phyloP scores from a whole-genome alignment of 2,329 filamentous ascomycete species.

The Xylariaceae sp. region DNA sequence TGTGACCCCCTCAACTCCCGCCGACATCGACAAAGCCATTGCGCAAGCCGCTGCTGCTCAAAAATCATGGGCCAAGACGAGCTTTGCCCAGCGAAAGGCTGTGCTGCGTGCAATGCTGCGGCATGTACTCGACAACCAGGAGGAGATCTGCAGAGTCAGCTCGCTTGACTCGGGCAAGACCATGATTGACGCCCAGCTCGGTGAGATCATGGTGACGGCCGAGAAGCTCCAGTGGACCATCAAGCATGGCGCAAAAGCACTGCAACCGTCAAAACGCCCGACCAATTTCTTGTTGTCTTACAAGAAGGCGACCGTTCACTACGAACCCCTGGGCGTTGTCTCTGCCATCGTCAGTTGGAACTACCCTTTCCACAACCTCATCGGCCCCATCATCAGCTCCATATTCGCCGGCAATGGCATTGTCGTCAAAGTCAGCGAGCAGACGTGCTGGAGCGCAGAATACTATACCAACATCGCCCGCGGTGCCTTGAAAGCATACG shows the following conservation, averaged over 20 bases:
- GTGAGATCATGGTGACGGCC: constrained; percentile 87
- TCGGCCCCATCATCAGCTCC: constrained; percentile 83
- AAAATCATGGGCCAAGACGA: constrained; percentile 68
- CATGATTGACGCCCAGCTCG: constrained; percentile 86
- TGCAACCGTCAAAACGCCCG: constrained; percentile 66
- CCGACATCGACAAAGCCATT: constrained; percentile 74
- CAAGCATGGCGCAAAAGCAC: constrained; percentile 76
- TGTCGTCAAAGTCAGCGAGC: constrained; percentile 89
- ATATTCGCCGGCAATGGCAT: constrained; percentile 90
- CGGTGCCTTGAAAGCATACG: constrained; percentile 73
- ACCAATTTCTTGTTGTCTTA: constrained; percentile 94
- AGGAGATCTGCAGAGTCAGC: constrained; percentile 76
- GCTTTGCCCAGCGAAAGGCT: constrained; percentile 68
- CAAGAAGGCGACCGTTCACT: constrained; percentile 84
- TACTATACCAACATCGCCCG: constrained; percentile 79
- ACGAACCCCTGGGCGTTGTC: constrained; percentile 90
- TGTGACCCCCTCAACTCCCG: constrained; percentile 69
- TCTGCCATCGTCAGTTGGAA: constrained; percentile 96
- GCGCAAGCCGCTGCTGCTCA: constrained; percentile 71
- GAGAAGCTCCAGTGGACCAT: constrained; percentile 97
- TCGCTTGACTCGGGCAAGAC: constrained; percentile 96
- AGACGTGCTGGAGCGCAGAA: constrained; percentile 84
- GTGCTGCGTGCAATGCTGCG: constrained; percentile 78
- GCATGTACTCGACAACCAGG: constrained; percentile 82
- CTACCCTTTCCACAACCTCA: constrained; percentile 91